These are phyloP conservation scores for Xylaria sp. DNA, from an alignment of 2,329 filamentous ascomycete species.

Conservation along the genomic window DNA sequence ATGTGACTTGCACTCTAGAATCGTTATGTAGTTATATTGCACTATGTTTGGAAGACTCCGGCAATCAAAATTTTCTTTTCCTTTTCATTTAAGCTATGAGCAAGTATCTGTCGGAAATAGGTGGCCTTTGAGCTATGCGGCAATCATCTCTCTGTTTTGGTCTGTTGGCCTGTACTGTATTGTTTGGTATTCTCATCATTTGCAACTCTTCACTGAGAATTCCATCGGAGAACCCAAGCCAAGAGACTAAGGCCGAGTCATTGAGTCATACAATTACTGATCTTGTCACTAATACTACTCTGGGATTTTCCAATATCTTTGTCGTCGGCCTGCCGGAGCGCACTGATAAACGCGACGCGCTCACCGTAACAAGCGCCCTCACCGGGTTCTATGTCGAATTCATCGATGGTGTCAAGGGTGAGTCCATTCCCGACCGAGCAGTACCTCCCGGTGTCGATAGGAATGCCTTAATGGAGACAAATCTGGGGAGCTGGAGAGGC, in stretches of 20 bases:
- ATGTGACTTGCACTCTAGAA: too few species aligned
- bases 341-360: conserved; percentile 60
- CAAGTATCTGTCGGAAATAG: conserved; percentile 3
- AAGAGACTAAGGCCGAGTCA: background rate
- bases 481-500: conserved; percentile 54
- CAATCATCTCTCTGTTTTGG: conserved; percentile 11
- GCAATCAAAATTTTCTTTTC: background rate
- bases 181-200: background rate
- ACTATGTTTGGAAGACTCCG: background rate
- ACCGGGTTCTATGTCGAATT: conserved; percentile 56
- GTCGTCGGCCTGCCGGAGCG: conserved; percentile 58
- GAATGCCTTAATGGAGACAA: conserved; percentile 45
- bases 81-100: background rate
- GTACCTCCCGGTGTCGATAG: conserved; percentile 31
- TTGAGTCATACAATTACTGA: background rate
- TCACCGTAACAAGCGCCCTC: conserved; percentile 55
- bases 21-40: too few species aligned
- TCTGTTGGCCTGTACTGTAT: conserved; percentile 6
- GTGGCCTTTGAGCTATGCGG: conserved; percentile 8
- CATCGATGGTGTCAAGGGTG: conserved; percentile 55
- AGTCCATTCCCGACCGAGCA: conserved; percentile 54
- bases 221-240: background rate
- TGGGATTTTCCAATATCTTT: conserved; percentile 49
- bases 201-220: background rate
- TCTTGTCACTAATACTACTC: conserved; percentile 39